Conservation (phyloP, 176 grass and related monocot species). For the Oryza meridionalis region DNA sequence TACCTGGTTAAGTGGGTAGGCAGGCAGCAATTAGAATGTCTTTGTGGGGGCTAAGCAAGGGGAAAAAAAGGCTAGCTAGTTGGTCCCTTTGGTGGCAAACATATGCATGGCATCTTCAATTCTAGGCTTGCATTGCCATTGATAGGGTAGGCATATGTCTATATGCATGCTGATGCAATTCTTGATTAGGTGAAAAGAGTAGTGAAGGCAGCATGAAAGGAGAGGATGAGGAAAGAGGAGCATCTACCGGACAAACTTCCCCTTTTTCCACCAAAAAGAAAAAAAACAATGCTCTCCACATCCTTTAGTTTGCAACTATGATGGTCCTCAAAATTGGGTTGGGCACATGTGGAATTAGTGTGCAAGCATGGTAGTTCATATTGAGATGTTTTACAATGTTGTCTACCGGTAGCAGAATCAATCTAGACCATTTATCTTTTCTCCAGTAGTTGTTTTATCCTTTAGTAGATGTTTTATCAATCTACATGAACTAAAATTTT, state of each 20-base stretch:
- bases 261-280: neutral
- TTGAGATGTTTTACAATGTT: no score
- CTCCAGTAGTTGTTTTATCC: no score
- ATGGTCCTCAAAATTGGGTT: neutral
- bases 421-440: no score
- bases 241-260: neutral
- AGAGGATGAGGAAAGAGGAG: neutral
- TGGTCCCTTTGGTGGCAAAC: constrained; percentile 10
- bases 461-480: no score
- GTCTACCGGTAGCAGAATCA: no score
- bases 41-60: constrained; percentile 29
- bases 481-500: neutral
- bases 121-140: neutral
- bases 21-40: constrained; percentile 35
- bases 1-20: neutral
- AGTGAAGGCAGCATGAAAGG: neutral
- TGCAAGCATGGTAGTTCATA: no score
- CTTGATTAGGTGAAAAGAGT: neutral
- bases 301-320: neutral
- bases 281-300: neutral
- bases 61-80: neutral
- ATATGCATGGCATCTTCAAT: constrained; percentile 24
- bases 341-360: neutral
- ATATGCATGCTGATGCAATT: neutral
- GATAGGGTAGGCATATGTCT: neutral